These are phyloP conservation scores for Amphibolis antarctica DNA, from an alignment of 106 monocot species.

Conservation along the genomic window DNA sequence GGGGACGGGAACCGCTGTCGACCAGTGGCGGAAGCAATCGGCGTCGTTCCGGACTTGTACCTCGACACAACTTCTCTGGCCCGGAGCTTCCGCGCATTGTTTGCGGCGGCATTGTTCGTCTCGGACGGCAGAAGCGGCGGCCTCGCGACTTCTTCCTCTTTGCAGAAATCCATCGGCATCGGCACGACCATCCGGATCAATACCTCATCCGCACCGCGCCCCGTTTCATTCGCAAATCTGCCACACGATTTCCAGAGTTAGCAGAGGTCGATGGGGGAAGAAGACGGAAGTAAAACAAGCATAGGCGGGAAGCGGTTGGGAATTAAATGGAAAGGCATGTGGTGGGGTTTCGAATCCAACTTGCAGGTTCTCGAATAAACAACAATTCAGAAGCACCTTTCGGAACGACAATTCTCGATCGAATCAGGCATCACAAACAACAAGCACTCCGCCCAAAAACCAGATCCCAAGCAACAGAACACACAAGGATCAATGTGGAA, in stretches of 20 bases:
- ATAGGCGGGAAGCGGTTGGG: no score
- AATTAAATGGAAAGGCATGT: not conserved
- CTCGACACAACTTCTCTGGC: constrained; percentile 47
- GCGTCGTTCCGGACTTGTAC: constrained; percentile 31
- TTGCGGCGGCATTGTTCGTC: constrained; percentile 53
- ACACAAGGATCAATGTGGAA: not conserved
- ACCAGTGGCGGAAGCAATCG: constrained; percentile 2
- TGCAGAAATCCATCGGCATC: constrained; percentile 34
- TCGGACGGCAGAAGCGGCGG: constrained; percentile 42
- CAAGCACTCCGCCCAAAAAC: not conserved
- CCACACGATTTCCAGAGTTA: not conserved
- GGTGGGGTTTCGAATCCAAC: not conserved
- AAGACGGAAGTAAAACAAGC: no score
- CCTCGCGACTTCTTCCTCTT: constrained; percentile 27
- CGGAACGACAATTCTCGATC: no score
- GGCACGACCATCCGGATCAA: constrained; percentile 18
- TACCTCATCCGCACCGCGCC: constrained; percentile 20
- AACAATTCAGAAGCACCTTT: no score
- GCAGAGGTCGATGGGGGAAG: no score
- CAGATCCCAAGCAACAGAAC: not conserved
- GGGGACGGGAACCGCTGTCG: constrained; percentile 36
- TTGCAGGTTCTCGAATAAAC: not conserved
- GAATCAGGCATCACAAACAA: no score
- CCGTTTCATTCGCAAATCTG: constrained; percentile 25
- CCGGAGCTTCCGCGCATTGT: constrained; percentile 22